Evolutionary conservation across 148 eudicot species (phyloP), one percentile per base, ranked within the genome.

Genomic region (Salicornia ramosissima): DNA sequence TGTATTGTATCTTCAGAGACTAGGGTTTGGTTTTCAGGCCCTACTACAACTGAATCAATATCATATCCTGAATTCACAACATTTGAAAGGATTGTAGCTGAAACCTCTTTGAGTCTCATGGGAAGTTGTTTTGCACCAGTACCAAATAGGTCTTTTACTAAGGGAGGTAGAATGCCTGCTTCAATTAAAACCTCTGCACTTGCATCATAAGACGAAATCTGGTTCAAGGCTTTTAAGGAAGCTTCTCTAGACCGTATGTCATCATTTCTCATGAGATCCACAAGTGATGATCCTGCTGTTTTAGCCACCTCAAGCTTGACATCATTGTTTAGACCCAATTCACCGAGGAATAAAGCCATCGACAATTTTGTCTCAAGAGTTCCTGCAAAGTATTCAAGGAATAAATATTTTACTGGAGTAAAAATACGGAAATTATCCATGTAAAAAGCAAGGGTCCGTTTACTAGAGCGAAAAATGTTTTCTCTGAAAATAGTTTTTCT

Each of bases 291-390:
- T 60, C 96, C 96, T 49, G 79, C 92, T 2, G 85, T 83, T 65
- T 65, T 71, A 70, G 96, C 95, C 25, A 93, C 96, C 63, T 74
- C 73, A 36, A 87, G 85, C 77, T 90, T 93, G 46, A 87, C 85
- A n/a, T 93, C 98, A 67, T 90, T 86, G 71, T 90, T 89, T 22
- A 90, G 75, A 71, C 70, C 87, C 72, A 84, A 76, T 67, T 90
- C 92, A n/a, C 98, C 98, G 21, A 93, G 96, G 76, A 85, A 83
- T 34, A 86, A 53, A 63, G 96, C 98, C 98, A 93, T 90, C 46
- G 94, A 86, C 50, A 93, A 52, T 75, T 86, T 93, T 51, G 83
- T 86, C 64, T 88, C 96, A 33, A 83, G 86, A 39, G 86, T 65
- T 64, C 98, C 98, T 93, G 92, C 62, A 79, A 68, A 29, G 63